These are phyloP conservation scores for Geotrichum siamense DNA, from an alignment of 1,139 yeast species.

Conservation along the genomic window DNA sequence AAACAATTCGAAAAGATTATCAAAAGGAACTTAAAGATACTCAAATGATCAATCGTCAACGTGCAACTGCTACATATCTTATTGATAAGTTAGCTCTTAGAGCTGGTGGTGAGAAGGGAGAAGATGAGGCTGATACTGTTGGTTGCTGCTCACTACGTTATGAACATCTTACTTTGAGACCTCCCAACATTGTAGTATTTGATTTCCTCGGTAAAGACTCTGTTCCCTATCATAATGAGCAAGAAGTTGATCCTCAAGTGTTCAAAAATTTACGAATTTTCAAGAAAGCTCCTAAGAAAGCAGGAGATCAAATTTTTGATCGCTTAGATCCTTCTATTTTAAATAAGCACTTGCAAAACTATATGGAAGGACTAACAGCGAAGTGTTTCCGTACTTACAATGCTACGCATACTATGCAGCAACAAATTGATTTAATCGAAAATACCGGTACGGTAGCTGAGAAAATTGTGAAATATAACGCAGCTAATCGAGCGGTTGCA, in stretches of 20 bases:
- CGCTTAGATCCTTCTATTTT: constrained; percentile 75
- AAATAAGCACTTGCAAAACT: constrained; percentile 79
- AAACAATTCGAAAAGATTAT: constrained; percentile 68
- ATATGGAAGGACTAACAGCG: constrained; percentile 92
- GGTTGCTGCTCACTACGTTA: constrained; percentile 93
- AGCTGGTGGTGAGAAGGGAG: constrained; percentile 98
- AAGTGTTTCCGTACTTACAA: constrained; percentile 96
- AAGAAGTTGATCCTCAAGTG: constrained; percentile 81
- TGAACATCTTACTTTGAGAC: constrained; percentile 80
- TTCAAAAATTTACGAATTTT: constrained; percentile 82
- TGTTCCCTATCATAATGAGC: constrained; percentile 85
- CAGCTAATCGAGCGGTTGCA: constrained; percentile 93
- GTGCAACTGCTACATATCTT: constrained; percentile 89
- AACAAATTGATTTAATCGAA: constrained; percentile 73
- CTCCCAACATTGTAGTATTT: constrained; percentile 83
- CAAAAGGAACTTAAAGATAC: constrained; percentile 60
- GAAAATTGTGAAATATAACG: constrained; percentile 80
- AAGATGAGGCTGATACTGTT: constrained; percentile 96
- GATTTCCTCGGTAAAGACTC: constrained; percentile 97
- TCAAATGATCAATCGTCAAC: constrained; percentile 79
- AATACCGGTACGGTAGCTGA: constrained; percentile 84
- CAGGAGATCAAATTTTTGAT: constrained; percentile 90
- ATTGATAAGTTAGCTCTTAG: constrained; percentile 93
- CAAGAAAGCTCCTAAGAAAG: constrained; percentile 78
- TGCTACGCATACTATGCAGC: constrained; percentile 96